Base-by-base conservation (phyloP, 176 grass and related monocot species). In the Juncus inflexus region DNA sequence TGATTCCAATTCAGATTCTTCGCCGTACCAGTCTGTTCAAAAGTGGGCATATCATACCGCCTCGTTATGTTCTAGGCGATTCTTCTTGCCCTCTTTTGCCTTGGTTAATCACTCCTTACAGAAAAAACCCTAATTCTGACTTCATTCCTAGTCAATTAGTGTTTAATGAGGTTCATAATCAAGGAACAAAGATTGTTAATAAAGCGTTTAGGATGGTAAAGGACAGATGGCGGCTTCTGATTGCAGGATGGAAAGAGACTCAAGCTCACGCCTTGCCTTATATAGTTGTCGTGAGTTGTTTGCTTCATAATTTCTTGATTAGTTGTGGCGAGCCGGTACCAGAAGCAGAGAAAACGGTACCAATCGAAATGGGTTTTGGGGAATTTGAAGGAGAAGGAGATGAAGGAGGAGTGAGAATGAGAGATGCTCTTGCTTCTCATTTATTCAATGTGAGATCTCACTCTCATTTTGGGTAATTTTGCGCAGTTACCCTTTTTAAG, bases 221-320 rank as follows among this genome's bases (percentile, higher is more conserved):
- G 6, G 67, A 85, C n/a, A 73, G 80, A 42, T 97, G 94, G 94
- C 77, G 42, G 10, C 85, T 97, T n/a, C 88, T 97, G 0, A 63
- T 41, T 12, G 74, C 81, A 59, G 72, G 43, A 55, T 91, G 94
- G 94, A 89, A 97, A 77, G 88, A 86, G 4, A 82, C 87, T 37
- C 90, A 89, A 45, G 82, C 76, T 12, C 84, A 91, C 50, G 87
- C 85, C 0, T 62, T 97, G 75, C 94, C 94, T 9, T 97, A 86
- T 60, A 87, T 89, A 13, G 79, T 97, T 14, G 69, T 86, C 1
- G 76, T 85, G 0, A 66, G 85, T 0, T 89, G 88, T 49, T 84
- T 97, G 64, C 94, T 97, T 60, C 94, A 97, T 52, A 91, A 97
- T 15, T 97, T 83, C 15, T 83, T 97, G n/a, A 66, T 81, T 13